phyloP scores from a whole-genome alignment of 495 filamentous ascomycete genomes.

The Lasiosphaeris hirsuta region DNA sequence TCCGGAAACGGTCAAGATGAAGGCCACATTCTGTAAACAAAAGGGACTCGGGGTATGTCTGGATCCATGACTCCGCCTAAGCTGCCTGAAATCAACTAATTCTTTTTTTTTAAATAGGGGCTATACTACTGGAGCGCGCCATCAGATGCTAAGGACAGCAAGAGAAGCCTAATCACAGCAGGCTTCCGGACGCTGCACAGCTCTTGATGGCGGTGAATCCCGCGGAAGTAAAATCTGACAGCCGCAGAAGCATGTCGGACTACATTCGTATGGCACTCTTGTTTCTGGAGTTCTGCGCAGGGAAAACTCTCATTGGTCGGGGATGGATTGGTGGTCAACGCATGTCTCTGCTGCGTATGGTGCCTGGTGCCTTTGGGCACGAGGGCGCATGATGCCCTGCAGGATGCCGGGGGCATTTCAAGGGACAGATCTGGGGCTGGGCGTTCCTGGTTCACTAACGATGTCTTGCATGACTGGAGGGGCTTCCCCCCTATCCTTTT shows the following conservation, averaged over 20 bases:
- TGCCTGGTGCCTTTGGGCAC: not conserved
- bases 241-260: no score
- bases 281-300: no score
- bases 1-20: conserved; percentile 75
- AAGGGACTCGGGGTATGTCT: conserved; percentile 62
- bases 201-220: conserved; percentile 28
- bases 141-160: conserved; percentile 61
- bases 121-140: conserved; percentile 93
- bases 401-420: conserved; percentile 6
- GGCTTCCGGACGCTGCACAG: conserved; percentile 70
- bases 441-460: conserved; percentile 6
- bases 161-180: conserved; percentile 69
- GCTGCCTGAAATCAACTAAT: not conserved
- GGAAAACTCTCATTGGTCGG: not conserved
- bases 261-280: no score
- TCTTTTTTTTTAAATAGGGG: conserved; percentile 44
- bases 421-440: conserved; percentile 11
- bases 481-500: not conserved
- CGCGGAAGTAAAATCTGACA: not conserved
- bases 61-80: not conserved
- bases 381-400: not conserved
- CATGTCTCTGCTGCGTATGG: not conserved
- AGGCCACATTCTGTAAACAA: conserved; percentile 75
- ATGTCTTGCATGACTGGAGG: conserved; percentile 8
- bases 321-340: not conserved